A percentile compares a stretch with the other conserved stretches of the same genome.
Evolutionary conservation across 2,329 filamentous ascomycete genomes (phyloP).

Genomic region (Alternaria sp.): DNA sequence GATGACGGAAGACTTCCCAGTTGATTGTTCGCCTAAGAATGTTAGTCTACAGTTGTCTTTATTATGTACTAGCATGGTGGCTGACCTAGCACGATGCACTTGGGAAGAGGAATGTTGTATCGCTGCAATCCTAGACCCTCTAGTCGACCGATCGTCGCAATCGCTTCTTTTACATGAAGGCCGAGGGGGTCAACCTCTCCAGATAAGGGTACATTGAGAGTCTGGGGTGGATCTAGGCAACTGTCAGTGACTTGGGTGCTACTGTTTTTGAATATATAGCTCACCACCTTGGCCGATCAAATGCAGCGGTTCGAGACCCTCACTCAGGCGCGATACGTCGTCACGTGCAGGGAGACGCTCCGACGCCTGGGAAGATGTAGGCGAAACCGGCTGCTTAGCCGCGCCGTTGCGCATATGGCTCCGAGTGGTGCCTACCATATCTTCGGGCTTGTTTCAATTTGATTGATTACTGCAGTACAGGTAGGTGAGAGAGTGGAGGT

Average conservation of each 20-base stretch:
- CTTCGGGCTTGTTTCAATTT: background rate
- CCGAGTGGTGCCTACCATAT: conserved; percentile 20
- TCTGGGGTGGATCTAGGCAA: background rate
- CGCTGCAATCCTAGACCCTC: conserved; percentile 77
- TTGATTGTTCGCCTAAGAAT: conserved; percentile 70
- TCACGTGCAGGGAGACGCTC: conserved; percentile 8
- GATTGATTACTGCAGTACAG: background rate
- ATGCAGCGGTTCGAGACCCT: conserved; percentile 16
- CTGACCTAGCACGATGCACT: conserved; percentile 78
- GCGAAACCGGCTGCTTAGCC: background rate
- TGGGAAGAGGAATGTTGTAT: conserved; percentile 72
- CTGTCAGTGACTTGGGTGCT: background rate
- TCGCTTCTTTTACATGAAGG: conserved; percentile 69
- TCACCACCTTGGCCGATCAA: conserved; percentile 17
- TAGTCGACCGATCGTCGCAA: conserved; percentile 69
- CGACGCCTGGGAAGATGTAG: background rate
- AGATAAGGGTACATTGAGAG: background rate
- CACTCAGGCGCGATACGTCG: conserved; percentile 19
- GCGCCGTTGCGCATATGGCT: background rate
- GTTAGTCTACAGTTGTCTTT: too few species aligned
- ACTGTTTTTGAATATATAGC: background rate
- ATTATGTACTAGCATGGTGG: background rate
- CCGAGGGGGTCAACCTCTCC: conserved; percentile 58
- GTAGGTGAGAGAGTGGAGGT: background rate
- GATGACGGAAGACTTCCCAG: conserved; percentile 75